Conservation (phyloP, 257 asterid genomes). For the Verbascum thapsus region DNA sequence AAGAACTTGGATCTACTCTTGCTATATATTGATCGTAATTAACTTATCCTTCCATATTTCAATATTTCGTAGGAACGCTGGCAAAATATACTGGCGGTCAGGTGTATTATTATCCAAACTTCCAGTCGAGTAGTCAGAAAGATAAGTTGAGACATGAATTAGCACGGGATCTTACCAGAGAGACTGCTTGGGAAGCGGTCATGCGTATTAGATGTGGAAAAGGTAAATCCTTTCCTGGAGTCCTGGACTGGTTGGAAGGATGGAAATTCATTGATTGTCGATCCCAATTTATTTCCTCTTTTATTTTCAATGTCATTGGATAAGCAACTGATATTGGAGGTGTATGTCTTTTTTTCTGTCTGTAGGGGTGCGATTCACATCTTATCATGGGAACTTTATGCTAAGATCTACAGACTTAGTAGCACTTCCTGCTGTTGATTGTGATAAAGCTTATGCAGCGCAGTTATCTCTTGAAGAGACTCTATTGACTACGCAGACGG, state of each 20-base stretch:
- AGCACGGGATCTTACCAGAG: constrained; percentile 91
- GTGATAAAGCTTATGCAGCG: constrained; percentile 97
- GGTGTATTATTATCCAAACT: constrained; percentile 90
- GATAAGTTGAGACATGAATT: constrained; percentile 86
- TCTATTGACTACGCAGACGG: constrained; percentile 73
- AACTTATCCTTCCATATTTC: constrained; percentile 27
- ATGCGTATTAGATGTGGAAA: constrained; percentile 99
- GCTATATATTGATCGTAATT: constrained; percentile 23
- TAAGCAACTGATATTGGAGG: constrained; percentile 28
- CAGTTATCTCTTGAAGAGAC: constrained; percentile 96
- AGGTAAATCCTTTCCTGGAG: constrained; percentile 51
- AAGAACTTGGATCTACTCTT: constrained; percentile 10
- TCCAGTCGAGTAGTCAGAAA: constrained; percentile 63
- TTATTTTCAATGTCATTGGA: constrained; percentile 15
- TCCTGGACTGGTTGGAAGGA: constrained; percentile 18
- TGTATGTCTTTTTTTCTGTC: constrained; percentile 27
- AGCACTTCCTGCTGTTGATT: constrained; percentile 98
- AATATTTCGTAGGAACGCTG: constrained; percentile 66
- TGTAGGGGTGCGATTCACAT: constrained; percentile 92
- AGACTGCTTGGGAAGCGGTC: constrained; percentile 99
- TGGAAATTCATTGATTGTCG: constrained; percentile 20
- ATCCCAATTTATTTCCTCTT: constrained; percentile 13
- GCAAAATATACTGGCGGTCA: constrained; percentile 99
- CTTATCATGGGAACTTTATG: constrained; percentile 98
- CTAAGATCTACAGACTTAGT: constrained; percentile 91